Evolutionary conservation across 73 alveolate genomes (phyloP), one percentile per base, ranked within the genome.

Genomic region (Effrenium voratum): DNA sequence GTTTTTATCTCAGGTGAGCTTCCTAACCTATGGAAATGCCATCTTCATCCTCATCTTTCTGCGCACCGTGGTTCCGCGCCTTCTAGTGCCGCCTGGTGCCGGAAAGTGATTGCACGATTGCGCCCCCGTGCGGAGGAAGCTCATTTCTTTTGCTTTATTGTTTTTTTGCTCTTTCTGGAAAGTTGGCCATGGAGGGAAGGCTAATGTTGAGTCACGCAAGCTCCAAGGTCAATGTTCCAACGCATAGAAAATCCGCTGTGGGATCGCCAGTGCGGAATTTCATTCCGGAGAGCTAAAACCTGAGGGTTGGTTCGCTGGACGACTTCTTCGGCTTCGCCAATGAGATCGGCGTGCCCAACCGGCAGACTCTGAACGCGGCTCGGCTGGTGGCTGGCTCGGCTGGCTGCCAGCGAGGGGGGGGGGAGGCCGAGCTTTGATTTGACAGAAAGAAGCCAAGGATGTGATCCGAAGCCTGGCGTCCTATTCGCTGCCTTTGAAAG

Each of bases 311-410:
- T 28, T 90, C 96, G 46, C 57, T 90, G 87, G 96, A 90, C 75
- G 96, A 90, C 52, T 90, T 90, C 75, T 90, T 90, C 49, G 96
- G 96, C 45, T 90, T 90, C 63, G 96, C 96, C 36, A 90, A 90
- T 30, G 96, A 90, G 96, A 90, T 90, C 28, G 96, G 96, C 15
- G 96, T 90, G 75, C 96, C 96, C 75, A 90, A 68, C 43, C 24
- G 96, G 47, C 96, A 90, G 41, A 90, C 96, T 22, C 47, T 90
- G 55, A 90, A 90, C 55, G 96, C 32, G 28, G 15, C 96, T 68
- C 40, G 81, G 82, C 36, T 30, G 59, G 2, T 19, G n/a, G 59
- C 16, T 66, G 79, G 63, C 8, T 12, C 26, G 8, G 63, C 19
- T 19, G 63, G 63, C 8, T 12, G 63, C 26, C 19, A 8, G 8